Base-by-base conservation (phyloP, 1,139 yeast species). In the Nakaseomyces uthaithaninus region DNA sequence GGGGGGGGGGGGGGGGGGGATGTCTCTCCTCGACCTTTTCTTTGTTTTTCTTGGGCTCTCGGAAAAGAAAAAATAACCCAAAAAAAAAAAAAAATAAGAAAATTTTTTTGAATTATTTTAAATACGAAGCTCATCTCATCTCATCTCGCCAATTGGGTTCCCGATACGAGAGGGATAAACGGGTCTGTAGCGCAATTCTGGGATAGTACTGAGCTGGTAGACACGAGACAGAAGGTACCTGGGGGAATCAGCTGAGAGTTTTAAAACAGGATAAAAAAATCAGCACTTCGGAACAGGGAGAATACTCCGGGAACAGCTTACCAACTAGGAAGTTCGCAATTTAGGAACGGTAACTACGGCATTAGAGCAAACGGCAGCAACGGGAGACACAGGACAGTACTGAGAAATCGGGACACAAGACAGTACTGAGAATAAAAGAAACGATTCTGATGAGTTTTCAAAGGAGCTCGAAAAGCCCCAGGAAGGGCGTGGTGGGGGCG, bases 111-210 rank as follows among this genome's bases (percentile, higher is more conserved):
- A 5, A 5, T n/a, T 25, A 25, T 25, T 8, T 9, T 9, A 27
- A 28, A 28, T 9, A 28, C 10, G 6, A 8, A 25, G n/a, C 34
- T 23, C 37, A 39, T 33, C 43, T 42, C 44, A 43, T 41, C 42
- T 34, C 45, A 39, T 39, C 45, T 36, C 40, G 33, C 36, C 27
- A 17, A 18, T 23, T n/a, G n/a, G 16, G 26, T 39, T 34, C 18
- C 10, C 10, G 9, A 22, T 22, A 22, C 10, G 10, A 7, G 7
- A 22, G 10, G 24, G 10, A 7, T 10, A 22, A 22, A 7, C 10
- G 24, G 7, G 10, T 7, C 10, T 7, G 10, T 22, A 22, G 9
- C 7, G 24, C 24, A 7, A 22, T 7, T 22, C 10, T 7, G 9
- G 11, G 30, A 27, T 8, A 11, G 15, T 5, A 27, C 4, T 14